phyloP scores from a whole-genome alignment of 2,329 filamentous ascomycete genomes.

The Botryotinia calthae region DNA sequence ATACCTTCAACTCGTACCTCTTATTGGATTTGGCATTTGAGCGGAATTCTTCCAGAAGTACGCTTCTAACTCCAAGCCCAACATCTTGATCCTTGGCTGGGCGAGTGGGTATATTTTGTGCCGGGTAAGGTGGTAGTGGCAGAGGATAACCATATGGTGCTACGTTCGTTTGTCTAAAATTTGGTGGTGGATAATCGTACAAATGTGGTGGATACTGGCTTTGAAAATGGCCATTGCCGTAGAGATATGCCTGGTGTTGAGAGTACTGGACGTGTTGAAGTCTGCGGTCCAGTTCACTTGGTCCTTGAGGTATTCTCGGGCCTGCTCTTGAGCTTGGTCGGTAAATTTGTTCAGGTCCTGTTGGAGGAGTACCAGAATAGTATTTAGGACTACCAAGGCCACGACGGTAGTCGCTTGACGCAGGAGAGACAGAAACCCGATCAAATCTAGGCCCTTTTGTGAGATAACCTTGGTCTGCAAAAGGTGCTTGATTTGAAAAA shows the following conservation, averaged over 20 bases:
- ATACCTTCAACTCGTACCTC: slow-evolving; percentile 74
- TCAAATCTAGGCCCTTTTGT: slow-evolving; percentile 33
- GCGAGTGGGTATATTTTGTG: slow-evolving; percentile 33
- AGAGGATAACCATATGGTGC: slow-evolving; percentile 40
- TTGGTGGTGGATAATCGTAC: slow-evolving; percentile 43
- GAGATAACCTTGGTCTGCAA: slow-evolving; percentile 36
- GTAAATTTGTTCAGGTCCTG: slow-evolving; percentile 34
- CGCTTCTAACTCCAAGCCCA: slow-evolving; percentile 61
- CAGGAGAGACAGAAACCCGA: slow-evolving; percentile 35
- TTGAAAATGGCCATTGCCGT: slow-evolving; percentile 38
- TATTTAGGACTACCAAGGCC: slow-evolving; percentile 37
- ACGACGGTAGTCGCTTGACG: slow-evolving; percentile 38
- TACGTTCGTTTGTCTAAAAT: slow-evolving; percentile 40
- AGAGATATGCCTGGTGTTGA: slow-evolving; percentile 39
- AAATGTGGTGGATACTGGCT: slow-evolving; percentile 42
- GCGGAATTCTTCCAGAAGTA: slow-evolving; percentile 76
- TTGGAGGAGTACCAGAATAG: slow-evolving; percentile 34
- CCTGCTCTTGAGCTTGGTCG: slow-evolving; percentile 33
- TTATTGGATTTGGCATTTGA: slow-evolving; percentile 67
- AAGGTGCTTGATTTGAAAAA: slow-evolving; percentile 33
- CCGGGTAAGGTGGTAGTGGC: slow-evolving; percentile 33
- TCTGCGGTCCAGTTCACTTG: slow-evolving; percentile 34
- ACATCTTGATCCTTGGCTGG: slow-evolving; percentile 39
- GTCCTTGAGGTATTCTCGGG: slow-evolving; percentile 33
- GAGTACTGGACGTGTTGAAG: slow-evolving; percentile 33